Conservation (phyloP, 371 early-diverging fungal species). For the Apophysomyces variabilis region DNA sequence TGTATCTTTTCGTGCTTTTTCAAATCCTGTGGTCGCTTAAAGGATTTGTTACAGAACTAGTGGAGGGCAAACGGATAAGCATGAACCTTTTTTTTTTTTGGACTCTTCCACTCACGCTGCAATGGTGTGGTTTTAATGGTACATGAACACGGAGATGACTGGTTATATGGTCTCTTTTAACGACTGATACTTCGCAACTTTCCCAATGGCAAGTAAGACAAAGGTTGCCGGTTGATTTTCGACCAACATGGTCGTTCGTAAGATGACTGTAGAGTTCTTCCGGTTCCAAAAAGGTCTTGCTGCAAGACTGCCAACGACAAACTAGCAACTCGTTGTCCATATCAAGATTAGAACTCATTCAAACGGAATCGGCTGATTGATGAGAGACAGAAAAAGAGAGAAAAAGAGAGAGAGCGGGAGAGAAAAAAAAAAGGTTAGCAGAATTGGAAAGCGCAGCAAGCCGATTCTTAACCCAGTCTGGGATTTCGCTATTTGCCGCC, state of each 20-base stretch:
- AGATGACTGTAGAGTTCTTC: constrained; percentile 85
- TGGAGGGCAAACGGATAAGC: not conserved
- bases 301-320: constrained; percentile 63
- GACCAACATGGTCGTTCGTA: constrained; percentile 89
- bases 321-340: constrained; percentile 6
- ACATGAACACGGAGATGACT: constrained; percentile 92
- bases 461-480: no score
- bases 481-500: no score
- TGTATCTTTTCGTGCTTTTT: constrained; percentile 90
- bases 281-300: constrained; percentile 67
- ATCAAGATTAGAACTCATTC: not conserved
- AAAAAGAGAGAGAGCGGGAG: no score
- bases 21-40: constrained; percentile 90
- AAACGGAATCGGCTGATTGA: not conserved
- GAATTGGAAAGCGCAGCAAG: no score
- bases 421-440: no score
- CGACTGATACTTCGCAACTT: constrained; percentile 71
- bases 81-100: not conserved
- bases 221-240: constrained; percentile 86
- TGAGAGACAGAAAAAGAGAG: not conserved
- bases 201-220: constrained; percentile 91
- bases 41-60: constrained; percentile 73
- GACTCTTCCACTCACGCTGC: constrained; percentile 50
- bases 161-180: constrained; percentile 95
- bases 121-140: constrained; percentile 85